Conservation (phyloP, 768 basidiomycete genomes). For the Exidia glandulosa region DNA sequence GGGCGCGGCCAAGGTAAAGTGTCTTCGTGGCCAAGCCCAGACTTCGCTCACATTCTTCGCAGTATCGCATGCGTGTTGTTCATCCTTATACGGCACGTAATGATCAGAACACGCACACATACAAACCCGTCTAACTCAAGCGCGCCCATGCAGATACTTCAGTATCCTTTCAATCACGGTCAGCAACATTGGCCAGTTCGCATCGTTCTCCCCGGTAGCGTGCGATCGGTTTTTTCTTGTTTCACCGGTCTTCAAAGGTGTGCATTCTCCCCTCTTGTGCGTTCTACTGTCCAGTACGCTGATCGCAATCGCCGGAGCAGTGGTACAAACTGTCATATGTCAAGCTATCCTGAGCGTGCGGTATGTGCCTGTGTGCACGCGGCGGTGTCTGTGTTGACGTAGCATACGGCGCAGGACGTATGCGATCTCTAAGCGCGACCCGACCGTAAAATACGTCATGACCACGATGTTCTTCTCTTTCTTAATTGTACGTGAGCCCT, state of each 20-base stretch:
- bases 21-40: not conserved
- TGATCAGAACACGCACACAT: slow-evolving; percentile 14
- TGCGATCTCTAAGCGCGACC: slow-evolving; percentile 42
- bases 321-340: slow-evolving; percentile 51
- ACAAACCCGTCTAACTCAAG: not conserved
- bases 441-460: slow-evolving; percentile 40
- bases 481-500: not conserved
- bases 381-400: not conserved
- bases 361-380: slow-evolving; percentile 23
- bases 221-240: slow-evolving; percentile 41
- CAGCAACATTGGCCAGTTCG: slow-evolving; percentile 51
- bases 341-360: slow-evolving; percentile 54
- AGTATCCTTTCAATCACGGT: slow-evolving; percentile 38
- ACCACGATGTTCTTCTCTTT: slow-evolving; percentile 26
- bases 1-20: slow-evolving; percentile 18
- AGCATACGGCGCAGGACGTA: slow-evolving; percentile 30
- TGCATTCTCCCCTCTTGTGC: slow-evolving; percentile 1
- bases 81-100: slow-evolving; percentile 40
- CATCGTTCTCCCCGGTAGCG: slow-evolving; percentile 31
- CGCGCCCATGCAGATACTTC: slow-evolving; percentile 19
- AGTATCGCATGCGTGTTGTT: slow-evolving; percentile 15
- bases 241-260: slow-evolving; percentile 54
- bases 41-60: not conserved
- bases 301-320: slow-evolving; percentile 25
- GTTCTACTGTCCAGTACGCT: not conserved